A percentile compares a stretch with the other conserved stretches of the same genome.
Evolutionary conservation across 768 basidiomycete species (phyloP).

Genomic region (Calocybe gangraenosa): DNA sequence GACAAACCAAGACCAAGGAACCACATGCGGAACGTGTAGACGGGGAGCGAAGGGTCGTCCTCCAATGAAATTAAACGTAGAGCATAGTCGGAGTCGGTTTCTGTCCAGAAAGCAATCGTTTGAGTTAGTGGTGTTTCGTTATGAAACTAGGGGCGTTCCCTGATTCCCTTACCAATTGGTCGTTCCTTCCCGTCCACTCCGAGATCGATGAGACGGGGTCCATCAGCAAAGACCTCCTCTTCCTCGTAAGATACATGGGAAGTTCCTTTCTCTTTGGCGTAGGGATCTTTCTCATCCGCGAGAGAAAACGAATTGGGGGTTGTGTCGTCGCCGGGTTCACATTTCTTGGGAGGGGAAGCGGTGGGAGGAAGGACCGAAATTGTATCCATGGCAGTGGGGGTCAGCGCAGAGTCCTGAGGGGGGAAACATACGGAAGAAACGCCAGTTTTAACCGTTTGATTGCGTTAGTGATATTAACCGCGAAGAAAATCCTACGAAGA

Average conservation of each 20-base stretch:
- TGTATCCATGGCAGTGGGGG: too few relatives aligned
- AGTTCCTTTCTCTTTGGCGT: slow-evolving; percentile 1
- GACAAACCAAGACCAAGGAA: slow-evolving; percentile 42
- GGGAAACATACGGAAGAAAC: too few relatives aligned
- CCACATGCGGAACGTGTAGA: slow-evolving; percentile 41
- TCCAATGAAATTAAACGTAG: slow-evolving; percentile 35
- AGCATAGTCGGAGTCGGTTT: slow-evolving; percentile 30
- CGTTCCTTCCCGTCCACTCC: slow-evolving; percentile 41
- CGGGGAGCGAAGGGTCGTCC: slow-evolving; percentile 32
- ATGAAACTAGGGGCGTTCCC: too few relatives aligned
- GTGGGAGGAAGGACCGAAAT: background rate
- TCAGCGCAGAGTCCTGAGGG: too few relatives aligned
- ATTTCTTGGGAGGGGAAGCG: background rate
- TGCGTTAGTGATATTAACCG: too few relatives aligned
- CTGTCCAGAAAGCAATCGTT: slow-evolving; percentile 12
- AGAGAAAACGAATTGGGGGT: background rate
- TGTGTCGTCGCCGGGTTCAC: background rate
- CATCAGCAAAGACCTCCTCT: slow-evolving; percentile 15
- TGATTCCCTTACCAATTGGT: slow-evolving; percentile 36
- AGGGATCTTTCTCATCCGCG: slow-evolving; percentile 8
- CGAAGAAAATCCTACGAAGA: too few relatives aligned
- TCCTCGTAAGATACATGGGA: slow-evolving; percentile 6
- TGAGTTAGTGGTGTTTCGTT: too few relatives aligned
- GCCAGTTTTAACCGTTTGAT: too few relatives aligned
- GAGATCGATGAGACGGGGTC: slow-evolving; percentile 29